These are phyloP conservation scores for Termitomyces sp. DNA, from an alignment of 768 basidiomycete species.

Conservation along the genomic window DNA sequence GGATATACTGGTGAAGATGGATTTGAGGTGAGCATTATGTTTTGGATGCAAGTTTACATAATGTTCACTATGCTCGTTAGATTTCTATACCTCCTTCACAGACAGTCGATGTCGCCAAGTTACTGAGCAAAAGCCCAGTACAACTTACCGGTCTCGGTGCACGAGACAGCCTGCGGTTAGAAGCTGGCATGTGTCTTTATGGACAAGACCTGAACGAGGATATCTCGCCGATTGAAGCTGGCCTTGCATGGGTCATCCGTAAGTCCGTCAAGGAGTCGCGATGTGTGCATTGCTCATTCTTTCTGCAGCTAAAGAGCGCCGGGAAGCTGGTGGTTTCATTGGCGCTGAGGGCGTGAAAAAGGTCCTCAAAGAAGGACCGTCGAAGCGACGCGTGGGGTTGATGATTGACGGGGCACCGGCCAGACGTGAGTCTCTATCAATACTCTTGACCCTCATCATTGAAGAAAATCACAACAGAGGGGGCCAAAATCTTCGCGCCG, in stretches of 20 bases:
- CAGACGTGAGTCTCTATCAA: constrained; percentile 49
- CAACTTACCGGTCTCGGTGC: constrained; percentile 89
- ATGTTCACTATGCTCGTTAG: constrained; percentile 28
- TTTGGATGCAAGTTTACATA: background rate
- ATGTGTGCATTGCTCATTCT: background rate
- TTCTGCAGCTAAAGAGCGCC: constrained; percentile 71
- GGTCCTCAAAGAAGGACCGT: constrained; percentile 77
- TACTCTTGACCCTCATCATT: background rate
- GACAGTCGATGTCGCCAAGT: constrained; percentile 65
- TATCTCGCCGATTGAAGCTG: constrained; percentile 87
- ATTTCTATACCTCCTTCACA: constrained; percentile 84
- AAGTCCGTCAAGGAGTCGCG: constrained; percentile 14
- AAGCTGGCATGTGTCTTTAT: constrained; percentile 96
- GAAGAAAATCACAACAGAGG: constrained; percentile 41
- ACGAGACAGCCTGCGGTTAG: constrained; percentile 88
- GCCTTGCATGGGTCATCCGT: constrained; percentile 92
- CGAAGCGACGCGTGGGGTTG: constrained; percentile 75
- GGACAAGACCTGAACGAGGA: constrained; percentile 90
- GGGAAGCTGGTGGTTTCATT: constrained; percentile 67
- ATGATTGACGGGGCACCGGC: constrained; percentile 83
- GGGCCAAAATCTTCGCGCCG: constrained; percentile 66
- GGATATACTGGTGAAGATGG: constrained; percentile 99
- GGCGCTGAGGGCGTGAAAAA: constrained; percentile 68
- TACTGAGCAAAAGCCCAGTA: constrained; percentile 60
- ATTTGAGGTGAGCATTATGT: constrained; percentile 62